A percentile compares a stretch with the other conserved stretches of the same genome.
These are phyloP conservation scores for Musa troglodytarum DNA, from an alignment of 176 grass and related monocot genomes.

Conservation along the genomic window DNA sequence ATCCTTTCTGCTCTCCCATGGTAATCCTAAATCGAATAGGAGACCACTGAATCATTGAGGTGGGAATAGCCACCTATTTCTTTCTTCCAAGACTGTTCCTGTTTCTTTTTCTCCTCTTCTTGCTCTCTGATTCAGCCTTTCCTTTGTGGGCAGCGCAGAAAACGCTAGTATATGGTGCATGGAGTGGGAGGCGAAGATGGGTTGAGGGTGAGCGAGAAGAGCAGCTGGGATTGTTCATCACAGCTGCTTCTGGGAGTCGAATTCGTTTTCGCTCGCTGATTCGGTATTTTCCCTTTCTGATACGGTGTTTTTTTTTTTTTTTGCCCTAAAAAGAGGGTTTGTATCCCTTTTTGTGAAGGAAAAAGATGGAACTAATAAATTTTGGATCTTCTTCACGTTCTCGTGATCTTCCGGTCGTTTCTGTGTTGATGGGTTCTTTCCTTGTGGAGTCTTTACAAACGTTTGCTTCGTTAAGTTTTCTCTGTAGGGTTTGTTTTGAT, in stretches of 20 bases:
- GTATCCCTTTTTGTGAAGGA: not conserved
- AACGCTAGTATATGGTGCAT: too few species aligned
- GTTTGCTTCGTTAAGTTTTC: not conserved
- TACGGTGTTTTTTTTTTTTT: not conserved
- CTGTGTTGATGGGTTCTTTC: too few species aligned
- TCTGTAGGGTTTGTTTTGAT: not conserved
- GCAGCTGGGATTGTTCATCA: constrained; percentile 1
- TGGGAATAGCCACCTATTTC: too few species aligned
- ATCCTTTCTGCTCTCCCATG: too few species aligned
- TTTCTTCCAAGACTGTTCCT: too few species aligned
- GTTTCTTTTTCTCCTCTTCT: not conserved
- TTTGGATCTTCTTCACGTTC: too few species aligned
- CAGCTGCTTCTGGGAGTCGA: constrained; percentile 5
- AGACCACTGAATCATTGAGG: too few species aligned
- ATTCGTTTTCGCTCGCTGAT: not conserved
- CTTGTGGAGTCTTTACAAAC: too few species aligned
- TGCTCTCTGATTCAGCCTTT: not conserved
- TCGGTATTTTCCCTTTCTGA: not conserved
- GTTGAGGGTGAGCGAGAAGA: constrained; percentile 12
- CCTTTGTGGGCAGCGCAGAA: not conserved
- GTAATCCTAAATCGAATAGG: too few species aligned
- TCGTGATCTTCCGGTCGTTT: not conserved
- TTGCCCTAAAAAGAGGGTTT: not conserved
- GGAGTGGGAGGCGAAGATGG: constrained; percentile 11
- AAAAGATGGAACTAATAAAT: too few species aligned